Evolutionary conservation across 1,139 yeast genomes (phyloP).

Genomic region (Candida sanyaensis): DNA sequence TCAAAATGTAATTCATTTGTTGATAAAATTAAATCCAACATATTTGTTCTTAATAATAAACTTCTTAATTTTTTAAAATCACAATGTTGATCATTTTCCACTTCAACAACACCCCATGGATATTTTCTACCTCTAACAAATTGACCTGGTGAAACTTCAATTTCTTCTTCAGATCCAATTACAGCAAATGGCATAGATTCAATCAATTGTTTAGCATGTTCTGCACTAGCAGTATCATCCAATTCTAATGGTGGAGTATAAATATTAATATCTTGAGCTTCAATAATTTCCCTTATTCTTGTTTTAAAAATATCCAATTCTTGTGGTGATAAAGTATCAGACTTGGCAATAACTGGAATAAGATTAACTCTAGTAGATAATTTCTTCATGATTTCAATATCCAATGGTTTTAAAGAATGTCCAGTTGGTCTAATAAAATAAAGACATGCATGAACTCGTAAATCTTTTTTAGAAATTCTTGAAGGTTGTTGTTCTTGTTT

Average conservation of each 20-base stretch:
- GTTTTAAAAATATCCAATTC: constrained; percentile 83
- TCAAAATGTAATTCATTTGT: constrained; percentile 95
- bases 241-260: constrained; percentile 84
- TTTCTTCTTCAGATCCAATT: constrained; percentile 88
- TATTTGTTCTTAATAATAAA: constrained; percentile 84
- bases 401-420: constrained; percentile 90
- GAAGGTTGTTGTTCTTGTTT: constrained; percentile 95
- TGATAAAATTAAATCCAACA: constrained; percentile 84
- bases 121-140: constrained; percentile 88
- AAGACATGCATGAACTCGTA: constrained; percentile 93
- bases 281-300: constrained; percentile 87
- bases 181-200: constrained; percentile 95
- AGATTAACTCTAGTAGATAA: constrained; percentile 87
- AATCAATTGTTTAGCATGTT: constrained; percentile 78
- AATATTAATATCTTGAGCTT: constrained; percentile 87
- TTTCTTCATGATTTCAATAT: constrained; percentile 89
- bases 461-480: constrained; percentile 69
- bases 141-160: constrained; percentile 73
- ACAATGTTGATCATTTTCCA: constrained; percentile 93
- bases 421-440: constrained; percentile 97
- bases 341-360: constrained; percentile 93
- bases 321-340: constrained; percentile 84
- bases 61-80: constrained; percentile 93
- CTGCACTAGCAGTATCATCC: constrained; percentile 75
- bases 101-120: constrained; percentile 98